Base-by-base conservation (phyloP, 116 monocot genomes). In the Cymodocea nodosa region DNA sequence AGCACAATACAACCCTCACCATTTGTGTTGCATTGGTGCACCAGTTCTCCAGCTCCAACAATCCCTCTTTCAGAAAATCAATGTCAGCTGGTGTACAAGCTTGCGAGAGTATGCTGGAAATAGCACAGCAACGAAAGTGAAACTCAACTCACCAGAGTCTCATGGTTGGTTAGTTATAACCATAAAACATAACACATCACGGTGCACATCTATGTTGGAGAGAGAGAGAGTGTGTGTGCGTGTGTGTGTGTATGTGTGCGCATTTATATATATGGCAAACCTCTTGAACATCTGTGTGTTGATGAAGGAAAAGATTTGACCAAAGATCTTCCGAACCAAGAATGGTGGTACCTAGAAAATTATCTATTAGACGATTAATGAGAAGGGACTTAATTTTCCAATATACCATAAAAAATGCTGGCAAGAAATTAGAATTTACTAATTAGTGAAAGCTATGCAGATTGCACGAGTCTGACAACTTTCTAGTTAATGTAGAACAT, bases 81-180 rank as follows among this genome's bases (percentile, higher is more conserved):
- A 81, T 79, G 66, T 85, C 82, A 68, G 82, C 82, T 57, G 82
- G 82, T 71, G 85, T 82, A 79, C 85, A 85, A 62, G 82, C 79
- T 57, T 85, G 75, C 54, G 82, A 64, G 0, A 85, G 82, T 52
- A 82, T 82, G 23, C 49, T 68, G 15, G 25, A 55, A 35, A 30
- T 61, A 55, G 44, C n/a, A 52, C 4, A 18, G n/a, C n/a, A n/a
- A n/a, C n/a, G n/a, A n/a, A n/a, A n/a, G n/a, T n/a, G n/a, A n/a
- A n/a, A n/a, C n/a, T n/a, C n/a, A n/a, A n/a, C n/a, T n/a, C 16
- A 52, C 52, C 11, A 37, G 6, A n/a, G n/a, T 6, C 37, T 37
- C 37, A 37, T 6, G 2, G 6, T 6, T 37, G 6, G 6, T 6
- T 4, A 37, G 37, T 6, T 37, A 37, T 37, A 37, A 2, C 52